Base-by-base conservation (phyloP, 306 rosid species). In the Ochetophila trinervis region DNA sequence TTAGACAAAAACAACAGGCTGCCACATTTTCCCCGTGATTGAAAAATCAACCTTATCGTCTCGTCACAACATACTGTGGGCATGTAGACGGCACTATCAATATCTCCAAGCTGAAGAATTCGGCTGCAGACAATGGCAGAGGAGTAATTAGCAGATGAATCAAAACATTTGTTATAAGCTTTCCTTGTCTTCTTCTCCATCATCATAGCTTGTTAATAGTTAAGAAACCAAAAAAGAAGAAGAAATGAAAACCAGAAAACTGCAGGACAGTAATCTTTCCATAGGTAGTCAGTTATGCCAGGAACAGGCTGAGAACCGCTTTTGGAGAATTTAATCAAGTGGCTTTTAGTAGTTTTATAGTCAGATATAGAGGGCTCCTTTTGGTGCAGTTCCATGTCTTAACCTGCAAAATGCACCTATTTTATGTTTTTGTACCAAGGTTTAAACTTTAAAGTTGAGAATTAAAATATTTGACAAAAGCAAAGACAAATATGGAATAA, bases 191-290 rank as follows among this genome's bases (percentile, higher is more conserved):
- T 16, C 54, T 8, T 16, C 54, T 16, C n/a, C n/a, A n/a, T 4
- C 19, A 18, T 8, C 19, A 16, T 50, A 6, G 8, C 18, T 50
- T 14, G 2, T 50, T n/a, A 16, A 50, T 18, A 50, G 21, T 15
- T 49, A 49, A 49, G 5, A 49, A 15, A 14, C n/a, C n/a, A 10
- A 48, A 48, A 68, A 24, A 61, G 24, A 42, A 30, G 15, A 45
- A 14, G 17, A 17, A 53, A 19, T 27, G 3, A 45, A 55, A 74
- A 78, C 82, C 87, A 76, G 82, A 79, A 83, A 53, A 79, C 84
- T 45, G 77, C 64, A 17, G 81, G 84, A 60, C 83, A 58, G 19
- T 74, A 78, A 52, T 78, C 77, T 55, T 78, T 82, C 83, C 78
- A 75, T 65, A 78, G 77, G 34, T 68, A 78, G 48, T 69, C 81